phyloP scores from a whole-genome alignment of 1,139 yeast genomes.

The Sugiyamaella novakii region DNA sequence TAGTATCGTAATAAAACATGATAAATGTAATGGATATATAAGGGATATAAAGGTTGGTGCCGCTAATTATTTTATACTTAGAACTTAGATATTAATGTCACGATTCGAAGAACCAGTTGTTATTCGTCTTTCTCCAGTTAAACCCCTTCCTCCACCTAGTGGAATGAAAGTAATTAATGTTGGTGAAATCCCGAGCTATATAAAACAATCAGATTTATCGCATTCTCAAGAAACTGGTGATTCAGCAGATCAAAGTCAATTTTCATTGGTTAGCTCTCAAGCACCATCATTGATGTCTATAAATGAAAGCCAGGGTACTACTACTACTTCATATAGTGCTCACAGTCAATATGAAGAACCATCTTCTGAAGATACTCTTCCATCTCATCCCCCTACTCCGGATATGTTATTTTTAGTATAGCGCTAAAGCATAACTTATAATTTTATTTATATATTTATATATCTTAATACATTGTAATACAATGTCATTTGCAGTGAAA shows the following conservation, averaged over 20 bases:
- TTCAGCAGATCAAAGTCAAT: not conserved
- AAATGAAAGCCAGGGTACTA: not conserved
- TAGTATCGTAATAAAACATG: no score
- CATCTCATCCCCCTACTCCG: not conserved
- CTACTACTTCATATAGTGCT: not conserved
- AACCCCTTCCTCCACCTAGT: not conserved
- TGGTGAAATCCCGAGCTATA: not conserved
- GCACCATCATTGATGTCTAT: not conserved
- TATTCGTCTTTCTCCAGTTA: not conserved
- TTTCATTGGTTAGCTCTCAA: not conserved
- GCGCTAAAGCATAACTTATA: not conserved
- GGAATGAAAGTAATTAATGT: not conserved
- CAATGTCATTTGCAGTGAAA: constrained; percentile 2
- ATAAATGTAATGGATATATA: no score
- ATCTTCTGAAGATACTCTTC: not conserved
- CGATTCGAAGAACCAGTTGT: not conserved
- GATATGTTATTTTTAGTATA: constrained; percentile 1
- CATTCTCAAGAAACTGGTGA: not conserved
- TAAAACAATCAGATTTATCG: not conserved
- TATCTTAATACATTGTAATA: not conserved
- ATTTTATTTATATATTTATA: not conserved
- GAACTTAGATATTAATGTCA: no score
- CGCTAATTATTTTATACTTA: no score
- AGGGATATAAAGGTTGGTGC: no score
- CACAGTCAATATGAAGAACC: not conserved